Evolutionary conservation across 148 eudicot species (phyloP).

Genomic region (Hydrangea macrophylla): DNA sequence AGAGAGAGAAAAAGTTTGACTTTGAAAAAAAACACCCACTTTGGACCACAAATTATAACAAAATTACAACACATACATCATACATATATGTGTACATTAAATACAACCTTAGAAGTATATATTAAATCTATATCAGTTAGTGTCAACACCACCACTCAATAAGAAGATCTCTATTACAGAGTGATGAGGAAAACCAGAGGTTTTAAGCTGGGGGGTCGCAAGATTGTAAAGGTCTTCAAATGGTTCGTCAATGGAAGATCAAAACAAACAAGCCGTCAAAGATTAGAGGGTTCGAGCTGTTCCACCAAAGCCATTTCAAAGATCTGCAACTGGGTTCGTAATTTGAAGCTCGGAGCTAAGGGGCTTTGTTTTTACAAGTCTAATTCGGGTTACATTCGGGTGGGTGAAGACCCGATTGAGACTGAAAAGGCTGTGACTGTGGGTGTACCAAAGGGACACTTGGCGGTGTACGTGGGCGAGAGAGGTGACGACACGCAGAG

Average conservation of each 20-base stretch:
- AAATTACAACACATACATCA: too few species aligned
- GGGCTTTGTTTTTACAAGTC: slow-evolving; percentile 21
- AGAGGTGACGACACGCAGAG: slow-evolving; percentile 43
- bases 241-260: slow-evolving; percentile 24
- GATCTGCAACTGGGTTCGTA: slow-evolving; percentile 38
- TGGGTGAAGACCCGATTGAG: slow-evolving; percentile 31
- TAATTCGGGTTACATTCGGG: slow-evolving; percentile 29
- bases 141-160: neutral
- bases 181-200: slow-evolving; percentile 32
- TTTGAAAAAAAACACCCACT: too few species aligned
- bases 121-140: neutral
- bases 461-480: slow-evolving; percentile 78
- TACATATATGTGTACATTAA: neutral
- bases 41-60: too few species aligned
- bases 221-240: slow-evolving; percentile 37
- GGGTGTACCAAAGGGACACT: slow-evolving; percentile 61
- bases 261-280: slow-evolving; percentile 11
- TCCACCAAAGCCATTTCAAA: slow-evolving; percentile 26
- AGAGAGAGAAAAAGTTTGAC: too few species aligned
- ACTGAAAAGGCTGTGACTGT: neutral
- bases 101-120: too few species aligned
- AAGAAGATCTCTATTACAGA: neutral
- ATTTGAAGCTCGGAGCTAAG: slow-evolving; percentile 23
- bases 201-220: slow-evolving; percentile 39
- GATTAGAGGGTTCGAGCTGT: slow-evolving; percentile 9